phyloP scores from a whole-genome alignment of 2,329 filamentous ascomycete species.

The Dothidotthia symphoricarpi region DNA sequence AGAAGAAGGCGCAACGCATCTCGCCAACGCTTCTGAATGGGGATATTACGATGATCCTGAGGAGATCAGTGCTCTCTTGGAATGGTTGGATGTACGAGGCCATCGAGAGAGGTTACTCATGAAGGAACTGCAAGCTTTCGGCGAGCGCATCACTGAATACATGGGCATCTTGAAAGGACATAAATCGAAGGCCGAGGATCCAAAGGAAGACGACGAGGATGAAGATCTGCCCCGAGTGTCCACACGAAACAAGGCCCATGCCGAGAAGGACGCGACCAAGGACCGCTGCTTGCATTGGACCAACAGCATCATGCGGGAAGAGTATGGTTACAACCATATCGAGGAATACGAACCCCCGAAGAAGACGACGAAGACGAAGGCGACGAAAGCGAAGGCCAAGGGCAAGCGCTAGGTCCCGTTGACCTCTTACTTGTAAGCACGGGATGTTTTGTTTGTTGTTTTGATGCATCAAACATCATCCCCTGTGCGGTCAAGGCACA shows the following conservation, averaged over 20 bases:
- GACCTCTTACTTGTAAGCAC: background rate
- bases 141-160: constrained; percentile 70
- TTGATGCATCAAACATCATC: too few relatives aligned
- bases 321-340: constrained; percentile 60
- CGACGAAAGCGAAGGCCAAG: constrained; percentile 32
- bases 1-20: constrained; percentile 80
- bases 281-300: constrained; percentile 65
- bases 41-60: constrained; percentile 83
- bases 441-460: too few relatives aligned
- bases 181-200: constrained; percentile 54
- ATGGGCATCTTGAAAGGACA: constrained; percentile 81
- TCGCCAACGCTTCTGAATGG: constrained; percentile 79
- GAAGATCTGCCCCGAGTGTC: constrained; percentile 56
- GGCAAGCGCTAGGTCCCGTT: constrained; percentile 19
- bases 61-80: constrained; percentile 73
- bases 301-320: constrained; percentile 60
- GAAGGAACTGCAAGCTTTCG: constrained; percentile 79
- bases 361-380: constrained; percentile 44
- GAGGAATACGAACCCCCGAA: constrained; percentile 53
- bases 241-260: constrained; percentile 62
- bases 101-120: constrained; percentile 81
- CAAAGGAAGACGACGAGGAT: constrained; percentile 49
- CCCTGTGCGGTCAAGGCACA: too few relatives aligned
- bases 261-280: constrained; percentile 52
- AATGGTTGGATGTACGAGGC: constrained; percentile 85